Percentiles rank a stretch among this genome's conserved stretches.
These are phyloP conservation scores for Chlorella sp. DNA, from an alignment of 139 green algal genomes.

Conservation along the genomic window DNA sequence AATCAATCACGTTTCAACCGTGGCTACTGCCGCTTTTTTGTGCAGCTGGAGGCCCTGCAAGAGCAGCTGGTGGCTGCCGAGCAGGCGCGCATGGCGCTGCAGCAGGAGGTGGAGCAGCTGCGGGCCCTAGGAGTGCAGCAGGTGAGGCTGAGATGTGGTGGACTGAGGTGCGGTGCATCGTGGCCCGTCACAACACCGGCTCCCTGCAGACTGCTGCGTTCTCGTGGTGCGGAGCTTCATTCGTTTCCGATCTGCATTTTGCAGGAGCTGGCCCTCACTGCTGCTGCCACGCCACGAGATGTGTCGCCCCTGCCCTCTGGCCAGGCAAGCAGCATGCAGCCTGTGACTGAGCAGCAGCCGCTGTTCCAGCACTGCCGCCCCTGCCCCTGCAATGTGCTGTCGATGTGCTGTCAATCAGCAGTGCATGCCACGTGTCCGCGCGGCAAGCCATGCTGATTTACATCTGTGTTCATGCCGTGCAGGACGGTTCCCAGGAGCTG, in stretches of 20 bases:
- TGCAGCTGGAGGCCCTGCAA: conserved; percentile 26
- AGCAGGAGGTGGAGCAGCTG: conserved; percentile 28
- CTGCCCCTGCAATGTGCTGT: too few species aligned
- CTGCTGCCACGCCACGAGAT: conserved; percentile 5
- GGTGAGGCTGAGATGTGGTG: not conserved
- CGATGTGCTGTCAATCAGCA: too few species aligned
- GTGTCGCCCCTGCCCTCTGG: conserved; percentile 1
- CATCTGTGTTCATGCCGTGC: not conserved
- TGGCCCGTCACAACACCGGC: too few species aligned
- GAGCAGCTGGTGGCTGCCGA: conserved; percentile 12
- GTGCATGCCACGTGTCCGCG: too few species aligned
- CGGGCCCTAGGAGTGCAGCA: conserved; percentile 25
- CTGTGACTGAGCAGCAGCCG: too few species aligned
- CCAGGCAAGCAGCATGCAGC: not conserved
- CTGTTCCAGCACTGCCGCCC: too few species aligned
- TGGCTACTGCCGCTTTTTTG: too few species aligned
- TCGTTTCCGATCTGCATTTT: not conserved
- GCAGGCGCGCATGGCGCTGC: not conserved
- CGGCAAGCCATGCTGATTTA: too few species aligned
- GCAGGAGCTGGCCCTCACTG: conserved; percentile 26
- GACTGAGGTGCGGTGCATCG: too few species aligned
- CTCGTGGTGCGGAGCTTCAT: too few species aligned
- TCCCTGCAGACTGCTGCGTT: too few species aligned
- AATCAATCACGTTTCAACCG: too few species aligned
- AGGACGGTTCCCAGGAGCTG: conserved; percentile 3